phyloP scores from a whole-genome alignment of 805 yeast species.

The Candida corydali region DNA sequence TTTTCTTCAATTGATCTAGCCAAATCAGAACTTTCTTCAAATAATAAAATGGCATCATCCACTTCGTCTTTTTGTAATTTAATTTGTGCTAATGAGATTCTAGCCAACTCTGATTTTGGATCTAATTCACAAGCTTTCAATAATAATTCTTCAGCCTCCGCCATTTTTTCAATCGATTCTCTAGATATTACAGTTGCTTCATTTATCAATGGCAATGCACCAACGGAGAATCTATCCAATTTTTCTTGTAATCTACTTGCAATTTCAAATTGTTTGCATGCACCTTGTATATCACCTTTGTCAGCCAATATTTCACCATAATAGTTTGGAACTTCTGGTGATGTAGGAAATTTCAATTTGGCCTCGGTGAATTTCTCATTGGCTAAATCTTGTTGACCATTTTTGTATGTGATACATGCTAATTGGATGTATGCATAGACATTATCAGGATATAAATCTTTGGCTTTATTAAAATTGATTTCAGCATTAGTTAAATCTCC shows the following conservation, averaged over 20 bases:
- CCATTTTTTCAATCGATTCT: conserved; percentile 43
- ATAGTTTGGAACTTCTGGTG: conserved; percentile 91
- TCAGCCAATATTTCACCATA: conserved; percentile 93
- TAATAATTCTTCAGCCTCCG: conserved; percentile 61
- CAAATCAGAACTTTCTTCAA: conserved; percentile 77
- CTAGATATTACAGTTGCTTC: conserved; percentile 73
- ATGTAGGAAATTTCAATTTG: conserved; percentile 70
- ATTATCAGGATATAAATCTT: conserved; percentile 67
- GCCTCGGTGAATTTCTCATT: conserved; percentile 67
- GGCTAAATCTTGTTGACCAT: conserved; percentile 56
- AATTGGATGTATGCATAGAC: conserved; percentile 85
- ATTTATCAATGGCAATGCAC: conserved; percentile 86
- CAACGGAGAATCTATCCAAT: conserved; percentile 66
- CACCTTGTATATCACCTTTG: conserved; percentile 64
- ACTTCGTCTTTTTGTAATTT: conserved; percentile 79
- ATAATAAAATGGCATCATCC: conserved; percentile 74
- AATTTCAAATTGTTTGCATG: conserved; percentile 78
- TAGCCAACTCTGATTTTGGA: conserved; percentile 85
- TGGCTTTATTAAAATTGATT: conserved; percentile 70
- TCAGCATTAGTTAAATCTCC: conserved; percentile 72
- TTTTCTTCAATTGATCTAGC: conserved; percentile 85
- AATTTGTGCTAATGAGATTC: conserved; percentile 87
- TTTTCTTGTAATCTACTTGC: conserved; percentile 80
- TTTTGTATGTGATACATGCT: conserved; percentile 87
- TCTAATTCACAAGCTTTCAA: conserved; percentile 76